phyloP scores from a whole-genome alignment of 768 basidiomycete species.

The Cystobasidiopsis lactophilus region DNA sequence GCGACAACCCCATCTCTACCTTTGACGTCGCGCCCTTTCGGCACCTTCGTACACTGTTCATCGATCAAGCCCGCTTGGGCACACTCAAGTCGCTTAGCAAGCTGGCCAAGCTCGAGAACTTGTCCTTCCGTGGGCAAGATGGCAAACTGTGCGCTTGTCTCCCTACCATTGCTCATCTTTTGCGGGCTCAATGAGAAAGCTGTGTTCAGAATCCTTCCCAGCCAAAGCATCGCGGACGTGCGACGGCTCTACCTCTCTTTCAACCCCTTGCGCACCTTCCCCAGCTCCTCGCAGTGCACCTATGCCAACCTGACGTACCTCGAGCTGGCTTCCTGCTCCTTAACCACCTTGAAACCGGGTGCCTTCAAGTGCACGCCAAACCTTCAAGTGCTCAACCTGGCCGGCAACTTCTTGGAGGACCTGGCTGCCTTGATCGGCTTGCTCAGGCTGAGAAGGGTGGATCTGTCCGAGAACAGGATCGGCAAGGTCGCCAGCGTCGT shows the following conservation, averaged over 20 bases:
- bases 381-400: constrained; percentile 73
- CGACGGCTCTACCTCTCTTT: constrained; percentile 83
- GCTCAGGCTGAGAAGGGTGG: constrained; percentile 54
- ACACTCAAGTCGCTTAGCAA: constrained; percentile 27
- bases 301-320: constrained; percentile 81
- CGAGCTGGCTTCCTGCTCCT: constrained; percentile 68
- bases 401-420: constrained; percentile 68
- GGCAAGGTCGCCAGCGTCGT: constrained; percentile 52
- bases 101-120: constrained; percentile 56
- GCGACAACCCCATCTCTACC: constrained; percentile 49
- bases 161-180: background rate
- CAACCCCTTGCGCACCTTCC: constrained; percentile 24
- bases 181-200: background rate
- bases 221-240: constrained; percentile 55
- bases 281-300: constrained; percentile 31
- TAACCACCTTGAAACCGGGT: constrained; percentile 43
- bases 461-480: constrained; percentile 57
- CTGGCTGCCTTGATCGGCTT: constrained; percentile 50
- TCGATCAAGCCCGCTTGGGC: constrained; percentile 49
- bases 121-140: constrained; percentile 75
- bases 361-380: constrained; percentile 53
- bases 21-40: constrained; percentile 42
- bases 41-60: constrained; percentile 68
- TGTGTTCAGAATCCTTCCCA: constrained; percentile 19
- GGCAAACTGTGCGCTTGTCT: constrained; percentile 26